Conservation (phyloP, 1,139 yeast species). For the Yamadazyma spencermartinsiae region DNA sequence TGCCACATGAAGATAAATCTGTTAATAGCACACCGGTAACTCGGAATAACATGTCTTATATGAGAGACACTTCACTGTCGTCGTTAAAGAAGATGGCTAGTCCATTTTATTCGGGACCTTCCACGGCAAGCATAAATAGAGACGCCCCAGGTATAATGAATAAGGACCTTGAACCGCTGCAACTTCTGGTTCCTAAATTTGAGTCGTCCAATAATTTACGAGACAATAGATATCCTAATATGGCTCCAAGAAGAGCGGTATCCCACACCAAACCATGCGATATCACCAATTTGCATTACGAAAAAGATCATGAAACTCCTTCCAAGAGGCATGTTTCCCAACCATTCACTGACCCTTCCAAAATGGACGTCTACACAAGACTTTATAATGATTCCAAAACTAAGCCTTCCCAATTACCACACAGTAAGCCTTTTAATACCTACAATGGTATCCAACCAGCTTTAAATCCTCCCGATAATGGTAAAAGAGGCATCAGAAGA, state of each 20-base stretch:
- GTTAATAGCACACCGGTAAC: conserved; percentile 10
- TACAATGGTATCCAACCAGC: conserved; percentile 2
- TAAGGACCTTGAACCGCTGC: too few relatives aligned
- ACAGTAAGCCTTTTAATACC: conserved; percentile 1
- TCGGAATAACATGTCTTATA: conserved; percentile 13
- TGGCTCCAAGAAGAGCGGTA: conserved; percentile 1
- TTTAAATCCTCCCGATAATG: conserved; percentile 6
- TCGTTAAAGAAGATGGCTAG: conserved; percentile 11
- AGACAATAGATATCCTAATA: neutral
- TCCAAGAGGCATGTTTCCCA: conserved; percentile 13
- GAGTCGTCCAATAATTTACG: too few relatives aligned
- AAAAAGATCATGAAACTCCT: conserved; percentile 8
- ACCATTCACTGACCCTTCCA: conserved; percentile 5
- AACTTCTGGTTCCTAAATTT: neutral
- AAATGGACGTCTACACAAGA: conserved; percentile 16
- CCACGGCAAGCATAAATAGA: neutral
- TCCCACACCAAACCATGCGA: conserved; percentile 11
- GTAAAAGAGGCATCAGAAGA: conserved; percentile 3
- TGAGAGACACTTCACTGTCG: conserved; percentile 19
- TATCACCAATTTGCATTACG: conserved; percentile 13
- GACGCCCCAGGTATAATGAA: too few relatives aligned
- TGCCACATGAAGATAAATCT: conserved; percentile 7
- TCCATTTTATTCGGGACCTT: conserved; percentile 10
- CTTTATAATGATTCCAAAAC: conserved; percentile 14
- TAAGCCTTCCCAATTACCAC: neutral